These are phyloP conservation scores for Dactylonectria estremocensis DNA, from an alignment of 2,329 filamentous ascomycete species.

Conservation along the genomic window DNA sequence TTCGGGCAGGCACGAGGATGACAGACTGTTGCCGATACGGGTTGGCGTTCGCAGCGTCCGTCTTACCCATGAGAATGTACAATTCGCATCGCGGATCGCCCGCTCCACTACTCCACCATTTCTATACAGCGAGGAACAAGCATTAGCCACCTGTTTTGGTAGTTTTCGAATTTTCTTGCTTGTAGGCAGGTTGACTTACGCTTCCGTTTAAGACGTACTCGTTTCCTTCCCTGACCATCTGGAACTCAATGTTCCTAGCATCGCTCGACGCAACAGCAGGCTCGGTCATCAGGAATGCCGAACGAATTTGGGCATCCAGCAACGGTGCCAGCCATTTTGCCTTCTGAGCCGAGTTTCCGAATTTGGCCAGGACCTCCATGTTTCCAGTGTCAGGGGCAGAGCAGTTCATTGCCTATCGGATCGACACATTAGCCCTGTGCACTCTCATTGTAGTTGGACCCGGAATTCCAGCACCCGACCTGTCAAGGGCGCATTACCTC, in stretches of 20 bases:
- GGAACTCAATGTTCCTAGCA: conserved; percentile 19
- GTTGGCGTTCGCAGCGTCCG: conserved; percentile 80
- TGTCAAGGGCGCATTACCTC: neutral
- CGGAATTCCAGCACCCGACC: neutral
- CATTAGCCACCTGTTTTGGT: neutral
- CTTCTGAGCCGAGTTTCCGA: neutral
- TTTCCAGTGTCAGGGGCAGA: conserved; percentile 1
- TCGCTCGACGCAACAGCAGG: conserved; percentile 21
- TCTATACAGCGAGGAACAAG: conserved; percentile 65
- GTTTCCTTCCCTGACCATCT: conserved; percentile 8
- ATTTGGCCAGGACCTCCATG: conserved; percentile 4
- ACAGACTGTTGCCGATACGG: conserved; percentile 96
- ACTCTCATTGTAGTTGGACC: neutral
- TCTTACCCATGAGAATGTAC: conserved; percentile 98
- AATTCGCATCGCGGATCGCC: conserved; percentile 93
- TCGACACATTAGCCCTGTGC: neutral
- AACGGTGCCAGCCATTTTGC: conserved; percentile 1
- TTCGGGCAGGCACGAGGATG: conserved; percentile 84
- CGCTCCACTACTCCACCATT: conserved; percentile 99
- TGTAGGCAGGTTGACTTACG: neutral
- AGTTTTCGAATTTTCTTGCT: neutral
- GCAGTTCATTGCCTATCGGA: neutral
- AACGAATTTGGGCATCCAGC: conserved; percentile 5
- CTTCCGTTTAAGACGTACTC: conserved; percentile 83
- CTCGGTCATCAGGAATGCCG: conserved; percentile 23